Evolutionary conservation across 768 basidiomycete genomes (phyloP).

Genomic region (Suillus bovinus): DNA sequence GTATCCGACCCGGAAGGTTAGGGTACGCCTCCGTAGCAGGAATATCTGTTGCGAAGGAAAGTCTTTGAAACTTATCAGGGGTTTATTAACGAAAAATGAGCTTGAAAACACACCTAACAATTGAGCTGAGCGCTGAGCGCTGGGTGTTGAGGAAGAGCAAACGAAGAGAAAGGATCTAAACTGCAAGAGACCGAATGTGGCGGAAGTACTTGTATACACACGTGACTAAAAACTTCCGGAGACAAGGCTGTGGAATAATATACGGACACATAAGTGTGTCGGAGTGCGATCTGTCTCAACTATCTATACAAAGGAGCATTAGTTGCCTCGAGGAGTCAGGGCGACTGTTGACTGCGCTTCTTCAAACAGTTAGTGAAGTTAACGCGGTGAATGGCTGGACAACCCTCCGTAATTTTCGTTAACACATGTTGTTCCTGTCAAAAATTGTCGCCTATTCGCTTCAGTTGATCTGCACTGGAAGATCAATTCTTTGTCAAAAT

Average conservation of each 20-base stretch:
- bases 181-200: constrained; percentile 18
- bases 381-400: neutral
- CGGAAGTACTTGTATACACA: constrained; percentile 14
- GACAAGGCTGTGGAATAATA: constrained; percentile 12
- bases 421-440: constrained; percentile 9
- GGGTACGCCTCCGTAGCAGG: constrained; percentile 11
- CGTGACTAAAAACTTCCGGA: constrained; percentile 14
- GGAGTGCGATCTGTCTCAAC: neutral
- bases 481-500: constrained; percentile 1
- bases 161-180: constrained; percentile 18
- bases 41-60: constrained; percentile 1
- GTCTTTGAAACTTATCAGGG: neutral
- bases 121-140: neutral
- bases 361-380: constrained; percentile 1
- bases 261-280: constrained; percentile 23
- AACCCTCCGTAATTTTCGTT: neutral
- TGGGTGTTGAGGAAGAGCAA: constrained; percentile 9
- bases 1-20: constrained; percentile 13
- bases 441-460: constrained; percentile 3
- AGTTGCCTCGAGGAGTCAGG: constrained; percentile 26
- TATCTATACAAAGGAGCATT: constrained; percentile 2
- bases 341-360: constrained; percentile 7
- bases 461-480: constrained; percentile 2
- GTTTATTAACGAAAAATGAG: neutral
- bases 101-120: constrained; percentile 7